A percentile compares a stretch with the other conserved stretches of the same genome.
These are phyloP conservation scores for Oropetium thomaeum DNA, from an alignment of 176 grass and related monocot species.

Conservation along the genomic window DNA sequence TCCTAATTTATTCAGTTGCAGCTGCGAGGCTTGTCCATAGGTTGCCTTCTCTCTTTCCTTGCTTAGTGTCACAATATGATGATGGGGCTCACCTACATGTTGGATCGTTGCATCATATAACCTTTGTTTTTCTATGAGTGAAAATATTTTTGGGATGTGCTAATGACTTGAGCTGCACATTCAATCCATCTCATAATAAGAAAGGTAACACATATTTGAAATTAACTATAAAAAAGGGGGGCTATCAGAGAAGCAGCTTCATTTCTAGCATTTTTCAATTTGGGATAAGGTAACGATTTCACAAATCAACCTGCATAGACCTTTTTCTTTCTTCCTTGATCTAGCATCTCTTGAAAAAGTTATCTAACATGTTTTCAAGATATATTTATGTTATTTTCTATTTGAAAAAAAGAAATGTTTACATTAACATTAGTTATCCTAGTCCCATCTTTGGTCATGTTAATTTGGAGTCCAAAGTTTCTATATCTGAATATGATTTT, in stretches of 20 bases:
- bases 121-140: too few relatives aligned
- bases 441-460: neutral
- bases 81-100: too few relatives aligned
- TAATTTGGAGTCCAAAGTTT: neutral
- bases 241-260: too few relatives aligned
- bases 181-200: neutral
- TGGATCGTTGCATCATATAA: too few relatives aligned
- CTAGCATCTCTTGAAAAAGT: neutral
- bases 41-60: too few relatives aligned
- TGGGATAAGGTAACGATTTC: neutral
- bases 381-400: neutral
- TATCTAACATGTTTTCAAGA: too few relatives aligned
- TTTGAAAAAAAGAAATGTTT: neutral
- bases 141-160: neutral
- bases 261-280: neutral
- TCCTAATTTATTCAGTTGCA: neutral
- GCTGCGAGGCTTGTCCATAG: neutral
- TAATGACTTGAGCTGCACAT: neutral
- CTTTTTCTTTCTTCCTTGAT: neutral
- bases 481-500: neutral
- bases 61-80: too few relatives aligned
- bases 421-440: neutral
- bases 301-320: neutral
- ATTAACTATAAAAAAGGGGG: too few relatives aligned
- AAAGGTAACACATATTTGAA: too few relatives aligned